These are phyloP conservation scores for Linnemannia exigua DNA, from an alignment of 192 early-diverging fungal genomes.

Conservation along the genomic window DNA sequence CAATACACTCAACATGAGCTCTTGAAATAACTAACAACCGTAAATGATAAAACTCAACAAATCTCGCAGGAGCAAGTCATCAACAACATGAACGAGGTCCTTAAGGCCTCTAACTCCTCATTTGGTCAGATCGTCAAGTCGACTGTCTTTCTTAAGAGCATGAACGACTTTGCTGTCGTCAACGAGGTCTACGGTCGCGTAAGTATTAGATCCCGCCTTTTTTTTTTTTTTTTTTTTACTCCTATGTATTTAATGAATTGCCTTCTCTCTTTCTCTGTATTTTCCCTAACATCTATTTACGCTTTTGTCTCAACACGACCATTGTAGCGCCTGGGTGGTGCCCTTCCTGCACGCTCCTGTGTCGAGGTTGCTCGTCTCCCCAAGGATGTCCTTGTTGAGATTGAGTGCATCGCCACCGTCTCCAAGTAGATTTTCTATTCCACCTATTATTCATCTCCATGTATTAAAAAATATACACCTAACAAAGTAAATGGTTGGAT, in stretches of 20 bases:
- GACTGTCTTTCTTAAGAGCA: constrained; percentile 94
- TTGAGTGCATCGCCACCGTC: constrained; percentile 88
- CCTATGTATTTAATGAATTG: background rate
- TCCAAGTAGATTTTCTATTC: constrained; percentile 52
- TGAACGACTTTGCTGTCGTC: constrained; percentile 92
- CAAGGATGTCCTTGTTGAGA: constrained; percentile 92
- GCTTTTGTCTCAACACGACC: no score
- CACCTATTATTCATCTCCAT: background rate
- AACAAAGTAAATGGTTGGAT: background rate
- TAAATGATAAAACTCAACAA: no score
- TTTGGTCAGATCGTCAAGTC: constrained; percentile 95
- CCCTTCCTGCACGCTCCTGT: constrained; percentile 79
- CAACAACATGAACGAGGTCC: constrained; percentile 87
- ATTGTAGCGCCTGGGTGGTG: constrained; percentile 73
- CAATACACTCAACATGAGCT: no score
- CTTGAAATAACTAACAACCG: constrained; percentile 39
- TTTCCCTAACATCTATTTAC: no score
- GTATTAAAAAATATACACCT: background rate
- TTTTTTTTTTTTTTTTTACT: background rate
- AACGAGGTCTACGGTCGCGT: constrained; percentile 91
- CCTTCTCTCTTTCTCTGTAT: no score
- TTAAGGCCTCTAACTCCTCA: constrained; percentile 83
- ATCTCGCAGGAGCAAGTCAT: constrained; percentile 77
- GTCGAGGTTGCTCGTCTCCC: constrained; percentile 96
- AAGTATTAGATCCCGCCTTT: no score